Evolutionary conservation across 2,329 filamentous ascomycete species (phyloP).

Genomic region (Sclerotinia minor): DNA sequence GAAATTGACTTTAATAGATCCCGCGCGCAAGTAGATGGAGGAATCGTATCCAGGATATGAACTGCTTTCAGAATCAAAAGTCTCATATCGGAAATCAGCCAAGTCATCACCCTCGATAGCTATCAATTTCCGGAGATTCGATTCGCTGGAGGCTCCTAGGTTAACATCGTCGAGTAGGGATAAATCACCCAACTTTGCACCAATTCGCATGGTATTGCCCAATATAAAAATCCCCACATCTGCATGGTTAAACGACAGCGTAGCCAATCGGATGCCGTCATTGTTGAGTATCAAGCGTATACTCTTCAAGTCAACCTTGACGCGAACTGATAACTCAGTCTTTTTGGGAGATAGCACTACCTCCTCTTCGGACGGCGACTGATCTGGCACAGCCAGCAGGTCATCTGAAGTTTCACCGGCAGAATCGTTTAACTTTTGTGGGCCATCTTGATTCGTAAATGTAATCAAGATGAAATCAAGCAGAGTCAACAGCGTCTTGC

Average conservation of each 20-base stretch:
- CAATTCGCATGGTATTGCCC: conserved; percentile 83
- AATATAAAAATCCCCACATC: conserved; percentile 87
- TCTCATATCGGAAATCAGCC: conserved; percentile 96
- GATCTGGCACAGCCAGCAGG: conserved; percentile 11
- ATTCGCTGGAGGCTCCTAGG: conserved; percentile 78
- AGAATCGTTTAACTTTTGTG: conserved; percentile 46
- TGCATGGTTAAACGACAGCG: conserved; percentile 86
- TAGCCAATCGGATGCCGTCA: conserved; percentile 91
- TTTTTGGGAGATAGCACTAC: conserved; percentile 26
- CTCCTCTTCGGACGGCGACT: conserved; percentile 33
- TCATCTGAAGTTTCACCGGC: conserved; percentile 40
- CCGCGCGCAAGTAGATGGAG: conserved; percentile 84
- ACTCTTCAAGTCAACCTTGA: conserved; percentile 90
- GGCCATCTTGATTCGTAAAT: conserved; percentile 65
- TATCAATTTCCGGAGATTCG: conserved; percentile 79
- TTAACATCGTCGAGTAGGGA: conserved; percentile 93
- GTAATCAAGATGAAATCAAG: conserved; percentile 93
- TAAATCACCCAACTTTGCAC: conserved; percentile 81
- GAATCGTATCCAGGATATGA: conserved; percentile 93
- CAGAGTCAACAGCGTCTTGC: conserved; percentile 86
- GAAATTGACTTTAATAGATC: conserved; percentile 96
- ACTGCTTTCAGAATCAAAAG: conserved; percentile 71
- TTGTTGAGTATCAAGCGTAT: conserved; percentile 96
- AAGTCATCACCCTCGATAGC: conserved; percentile 95
- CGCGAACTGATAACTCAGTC: conserved; percentile 62